Evolutionary conservation across 2,329 filamentous ascomycete species (phyloP), one percentile per base, ranked within the genome.

Genomic region (Emydomyces testavorans): DNA sequence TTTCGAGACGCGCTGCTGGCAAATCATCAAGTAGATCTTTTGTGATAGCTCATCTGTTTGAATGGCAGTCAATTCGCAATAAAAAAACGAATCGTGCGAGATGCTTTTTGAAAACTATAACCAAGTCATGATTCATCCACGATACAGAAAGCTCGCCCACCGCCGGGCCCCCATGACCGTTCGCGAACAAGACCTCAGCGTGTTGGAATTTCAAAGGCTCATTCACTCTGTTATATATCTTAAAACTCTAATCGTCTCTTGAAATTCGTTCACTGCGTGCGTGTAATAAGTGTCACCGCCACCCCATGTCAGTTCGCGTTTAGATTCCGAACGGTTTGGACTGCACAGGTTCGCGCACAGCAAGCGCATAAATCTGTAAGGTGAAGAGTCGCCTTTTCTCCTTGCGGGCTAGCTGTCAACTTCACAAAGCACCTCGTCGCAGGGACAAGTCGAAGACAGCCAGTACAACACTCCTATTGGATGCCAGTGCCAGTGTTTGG

Each of bases 141-240:
- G n/a, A n/a, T n/a, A n/a, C n/a, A n/a, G n/a, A 6, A 28, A 29
- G 13, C 42, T 37, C 31, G 8, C 8, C 31, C 32, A 26, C 31
- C 18, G 31, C 31, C 28, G 42, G 20, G 32, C 42, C 21, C 29
- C 42, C 42, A 45, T 45, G n/a, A 36, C 37, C 32, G 42, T 24
- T 24, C 8, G 20, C 10, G 13, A 43, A 34, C 21, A 15, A 31
- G 3, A 26, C 26, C n/a, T 45, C n/a, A 32, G 37, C 37, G 42
- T 28, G 34, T 36, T 45, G 41, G 28, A 21, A 42, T 42, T 32
- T 23, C 6, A n/a, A 32, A 34, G 15, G 11, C 20, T 16, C 29
- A 28, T 36, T 20, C 15, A 37, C 21, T 4, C 7, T 6, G n/a
- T 21, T 6, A 6, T 31, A 20, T 31, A 4, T 18, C 29, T 16